Evolutionary conservation across 2,329 filamentous ascomycete species (phyloP), one percentile per base, ranked within the genome.

Genomic region (Trichoderma lentiforme): DNA sequence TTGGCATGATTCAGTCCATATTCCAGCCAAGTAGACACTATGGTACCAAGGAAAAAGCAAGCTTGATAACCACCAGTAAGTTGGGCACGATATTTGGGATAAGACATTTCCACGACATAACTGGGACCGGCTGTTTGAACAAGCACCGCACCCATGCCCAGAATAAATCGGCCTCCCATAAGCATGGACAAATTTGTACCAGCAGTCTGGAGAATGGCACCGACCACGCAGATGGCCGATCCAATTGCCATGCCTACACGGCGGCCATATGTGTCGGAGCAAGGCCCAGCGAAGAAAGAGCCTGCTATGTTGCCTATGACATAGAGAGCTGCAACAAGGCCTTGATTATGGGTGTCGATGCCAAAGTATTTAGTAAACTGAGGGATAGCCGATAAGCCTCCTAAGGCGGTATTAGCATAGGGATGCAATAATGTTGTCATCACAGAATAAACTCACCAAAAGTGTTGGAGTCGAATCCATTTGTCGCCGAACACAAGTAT

Each of bases 281-380:
- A 64, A 24, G 62, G 62, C 12, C 62, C 62, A 32, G 62, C 62
- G 6, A 64, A 47, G 11, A 64, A 30, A 21, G 39, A 51, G 18
- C 62, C 62, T 30, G 62, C 62, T 51, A 64, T 64, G 28, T 64
- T 64, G 30, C 62, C 62, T 12, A 64, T 64, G 18, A 64, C 62
- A 24, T 64, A 64, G 11, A 64, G 62, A 24, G 62, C 62, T 6
- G 62, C 62, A 21, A 64, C 62, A 15, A 64, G 39, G 6, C 62
- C 62, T 51, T 64, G 62, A 15, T 64, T 64, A 28, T 64, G 18
- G 26, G 36, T 64, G 11, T n/a, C 51, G 6, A 64, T 64, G 14
- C 39, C 62, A 15, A 64, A 64, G 30, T 64, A 64, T 51, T 51
- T 64, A 15, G 62, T 64, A 24, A 64, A 64, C 18, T 64, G 39